Base-by-base conservation (phyloP, 331 rosid genomes). In the Rhamnella rubrinervis region DNA sequence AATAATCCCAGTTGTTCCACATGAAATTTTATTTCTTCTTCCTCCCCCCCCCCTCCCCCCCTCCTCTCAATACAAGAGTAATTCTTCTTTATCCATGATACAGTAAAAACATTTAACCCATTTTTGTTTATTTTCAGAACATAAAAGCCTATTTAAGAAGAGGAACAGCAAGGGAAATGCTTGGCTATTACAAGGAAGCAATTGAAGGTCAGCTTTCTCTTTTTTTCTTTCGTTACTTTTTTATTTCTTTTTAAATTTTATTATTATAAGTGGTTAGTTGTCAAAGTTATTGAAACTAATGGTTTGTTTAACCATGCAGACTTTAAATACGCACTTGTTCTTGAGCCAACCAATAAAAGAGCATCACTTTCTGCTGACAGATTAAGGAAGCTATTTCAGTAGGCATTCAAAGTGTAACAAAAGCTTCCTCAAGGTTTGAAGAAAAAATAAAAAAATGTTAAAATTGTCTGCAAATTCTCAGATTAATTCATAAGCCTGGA, bases 281-380 rank as follows among this genome's bases (percentile, higher is more conserved):
- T 46, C 70, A 38, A 26, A 13, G 56, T 7, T 59, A 21, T 9
- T 66, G 35, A 47, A 21, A 51, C 73, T 76, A 25, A 78, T 67
- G 69, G 20, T 11, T 6, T 12, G n/a, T 73, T 67, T 74, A 61
- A 67, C 3, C 28, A 23, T 86, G 83, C 92, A 95, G 99, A 95
- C 83, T 95, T 83, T 68, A 86, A 71, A 52, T 73, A 87, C 60
- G 96, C 96, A 37, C 96, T 86, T 72, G 97, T 95, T 26, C 99
- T 95, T 35, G 97, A 95, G 85, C 99, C 99, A 59, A 91, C 96
- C 38, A 95, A 95, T 78, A 95, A 89, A 87, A 83, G 97, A 84
- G 99, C 99, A 57, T 74, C 97, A 7, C 8, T 66, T 21, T 75
- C 97, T 67, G 92, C 85, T n/a, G 92, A 95, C 25, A 87, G 84